phyloP scores from a whole-genome alignment of 2,329 filamentous ascomycete species.

The Phyllosticta capitalensis region DNA sequence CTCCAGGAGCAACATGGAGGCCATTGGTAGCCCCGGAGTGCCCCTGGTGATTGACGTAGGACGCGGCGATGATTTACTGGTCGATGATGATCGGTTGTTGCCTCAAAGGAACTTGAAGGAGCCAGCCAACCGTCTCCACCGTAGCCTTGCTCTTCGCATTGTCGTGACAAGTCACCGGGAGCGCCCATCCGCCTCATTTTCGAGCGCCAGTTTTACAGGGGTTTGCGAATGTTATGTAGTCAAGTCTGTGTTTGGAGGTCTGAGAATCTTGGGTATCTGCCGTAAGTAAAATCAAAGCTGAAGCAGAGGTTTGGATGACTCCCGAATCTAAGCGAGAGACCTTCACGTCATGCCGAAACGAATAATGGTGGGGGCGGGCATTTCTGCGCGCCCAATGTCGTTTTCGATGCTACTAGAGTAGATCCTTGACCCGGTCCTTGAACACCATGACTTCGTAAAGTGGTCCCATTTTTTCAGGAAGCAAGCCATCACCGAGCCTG shows the following conservation, averaged over 20 bases:
- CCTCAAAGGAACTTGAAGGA: background rate
- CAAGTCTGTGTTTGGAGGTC: no score
- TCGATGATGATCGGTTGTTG: background rate
- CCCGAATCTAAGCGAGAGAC: background rate
- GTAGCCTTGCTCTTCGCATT: background rate
- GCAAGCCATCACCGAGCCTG: background rate
- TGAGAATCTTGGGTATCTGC: no score
- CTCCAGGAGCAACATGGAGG: background rate
- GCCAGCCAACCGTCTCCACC: background rate
- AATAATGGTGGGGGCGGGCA: background rate
- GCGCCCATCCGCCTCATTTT: background rate
- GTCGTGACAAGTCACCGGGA: background rate
- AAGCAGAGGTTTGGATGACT: background rate
- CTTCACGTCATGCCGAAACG: background rate
- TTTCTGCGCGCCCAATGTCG: background rate
- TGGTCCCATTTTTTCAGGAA: slow-evolving; percentile 10
- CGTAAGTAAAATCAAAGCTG: no score
- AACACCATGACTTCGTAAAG: slow-evolving; percentile 12
- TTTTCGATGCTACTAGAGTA: slow-evolving; percentile 5
- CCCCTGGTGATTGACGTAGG: no score
- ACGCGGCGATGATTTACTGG: background rate
- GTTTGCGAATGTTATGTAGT: no score
- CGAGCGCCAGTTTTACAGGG: background rate
- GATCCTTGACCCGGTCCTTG: slow-evolving; percentile 8
- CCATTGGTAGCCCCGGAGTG: background rate